phyloP scores from a whole-genome alignment of 1,139 yeast species.

The Taphrina wiesneri region DNA sequence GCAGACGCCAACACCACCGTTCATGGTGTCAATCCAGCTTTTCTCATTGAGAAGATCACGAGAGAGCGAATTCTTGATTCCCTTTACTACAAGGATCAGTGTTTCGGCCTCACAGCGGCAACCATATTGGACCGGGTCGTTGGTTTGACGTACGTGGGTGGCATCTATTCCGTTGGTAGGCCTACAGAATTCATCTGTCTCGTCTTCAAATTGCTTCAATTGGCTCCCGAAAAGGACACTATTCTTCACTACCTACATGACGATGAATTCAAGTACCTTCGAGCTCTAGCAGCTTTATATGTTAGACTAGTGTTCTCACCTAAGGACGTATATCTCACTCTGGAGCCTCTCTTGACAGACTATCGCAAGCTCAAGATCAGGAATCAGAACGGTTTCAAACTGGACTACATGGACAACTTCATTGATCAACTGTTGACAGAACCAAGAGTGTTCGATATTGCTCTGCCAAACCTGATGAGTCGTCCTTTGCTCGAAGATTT shows the following conservation, averaged over 20 bases:
- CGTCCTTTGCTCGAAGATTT: conserved; percentile 49
- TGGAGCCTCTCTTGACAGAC: conserved; percentile 60
- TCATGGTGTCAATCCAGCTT: conserved; percentile 34
- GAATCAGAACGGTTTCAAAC: conserved; percentile 44
- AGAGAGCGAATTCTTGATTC: conserved; percentile 69
- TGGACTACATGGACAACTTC: conserved; percentile 60
- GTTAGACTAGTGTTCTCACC: conserved; percentile 55
- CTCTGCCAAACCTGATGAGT: conserved; percentile 60
- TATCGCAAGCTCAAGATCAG: conserved; percentile 55
- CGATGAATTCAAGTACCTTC: conserved; percentile 62
- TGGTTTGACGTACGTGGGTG: conserved; percentile 49
- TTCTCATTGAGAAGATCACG: conserved; percentile 63
- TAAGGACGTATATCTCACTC: conserved; percentile 51
- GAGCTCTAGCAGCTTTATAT: conserved; percentile 62
- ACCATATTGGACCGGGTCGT: conserved; percentile 54
- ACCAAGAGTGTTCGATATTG: conserved; percentile 59
- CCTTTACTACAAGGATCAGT: conserved; percentile 65
- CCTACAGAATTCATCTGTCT: conserved; percentile 70
- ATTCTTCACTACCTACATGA: conserved; percentile 57
- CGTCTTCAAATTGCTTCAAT: conserved; percentile 61
- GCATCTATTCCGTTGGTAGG: conserved; percentile 55
- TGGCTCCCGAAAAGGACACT: conserved; percentile 60
- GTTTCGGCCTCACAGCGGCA: conserved; percentile 60
- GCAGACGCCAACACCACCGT: conserved; percentile 20
- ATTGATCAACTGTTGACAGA: conserved; percentile 55